phyloP scores from a whole-genome alignment of 169 alveolate species.

The Eimeria praecox region DNA sequence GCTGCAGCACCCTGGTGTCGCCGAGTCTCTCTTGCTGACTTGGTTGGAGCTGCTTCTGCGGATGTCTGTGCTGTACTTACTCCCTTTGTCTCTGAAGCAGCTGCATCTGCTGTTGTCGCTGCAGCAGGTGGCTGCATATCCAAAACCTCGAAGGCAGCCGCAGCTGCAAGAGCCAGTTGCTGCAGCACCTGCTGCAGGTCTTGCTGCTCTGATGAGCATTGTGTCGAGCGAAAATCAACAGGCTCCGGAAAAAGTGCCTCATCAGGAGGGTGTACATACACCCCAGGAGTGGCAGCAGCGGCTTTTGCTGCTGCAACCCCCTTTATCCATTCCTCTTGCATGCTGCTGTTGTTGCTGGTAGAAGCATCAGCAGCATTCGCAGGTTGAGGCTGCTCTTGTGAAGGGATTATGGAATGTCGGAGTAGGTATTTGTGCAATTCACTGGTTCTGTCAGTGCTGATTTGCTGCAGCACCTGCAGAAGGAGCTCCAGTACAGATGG shows the following conservation, averaged over 20 bases:
- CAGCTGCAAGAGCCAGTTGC: conserved; percentile 63
- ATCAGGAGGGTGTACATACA: conserved; percentile 62
- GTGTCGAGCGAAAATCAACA: not conserved
- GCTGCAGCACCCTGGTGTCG: not conserved
- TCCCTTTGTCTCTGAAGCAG: not conserved
- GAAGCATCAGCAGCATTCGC: not conserved
- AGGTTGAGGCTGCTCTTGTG: not conserved
- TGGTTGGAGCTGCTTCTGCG: not conserved
- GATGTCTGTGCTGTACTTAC: not conserved
- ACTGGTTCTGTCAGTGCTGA: not conserved
- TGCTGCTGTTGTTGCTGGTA: not conserved
- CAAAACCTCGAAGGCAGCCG: conserved; percentile 37
- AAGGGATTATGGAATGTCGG: not conserved
- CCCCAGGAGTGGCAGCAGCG: conserved; percentile 49
- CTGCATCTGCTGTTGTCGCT: no score
- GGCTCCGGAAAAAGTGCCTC: not conserved
- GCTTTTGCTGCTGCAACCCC: conserved; percentile 48
- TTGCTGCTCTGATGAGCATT: not conserved
- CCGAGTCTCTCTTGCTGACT: not conserved
- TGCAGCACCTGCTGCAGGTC: conserved; percentile 59
- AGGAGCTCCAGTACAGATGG: not conserved
- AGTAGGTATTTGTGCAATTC: not conserved
- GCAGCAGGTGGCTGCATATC: conserved; percentile 47
- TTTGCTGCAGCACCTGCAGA: not conserved
- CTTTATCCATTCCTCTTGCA: conserved; percentile 12